Evolutionary conservation across 169 alveolate genomes (phyloP).

Genomic region (Plasmodium falciparum): DNA sequence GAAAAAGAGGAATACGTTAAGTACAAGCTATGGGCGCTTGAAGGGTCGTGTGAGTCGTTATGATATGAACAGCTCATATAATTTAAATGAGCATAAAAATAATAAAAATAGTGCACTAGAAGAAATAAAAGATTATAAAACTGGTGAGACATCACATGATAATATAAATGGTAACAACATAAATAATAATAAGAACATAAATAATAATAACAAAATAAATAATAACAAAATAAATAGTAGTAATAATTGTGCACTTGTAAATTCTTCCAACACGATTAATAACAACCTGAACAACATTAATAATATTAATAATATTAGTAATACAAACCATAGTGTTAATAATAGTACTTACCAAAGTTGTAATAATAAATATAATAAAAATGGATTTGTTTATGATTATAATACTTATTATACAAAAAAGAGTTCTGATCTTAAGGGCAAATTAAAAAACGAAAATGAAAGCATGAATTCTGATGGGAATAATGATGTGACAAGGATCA

Average conservation of each 20-base stretch:
- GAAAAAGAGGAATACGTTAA: slow-evolving; percentile 38
- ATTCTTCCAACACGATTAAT: neutral
- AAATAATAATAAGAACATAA: neutral
- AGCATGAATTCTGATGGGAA: neutral
- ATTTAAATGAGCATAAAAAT: slow-evolving; percentile 32
- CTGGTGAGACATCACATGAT: neutral
- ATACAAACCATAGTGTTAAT: neutral
- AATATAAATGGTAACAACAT: neutral
- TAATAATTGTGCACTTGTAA: neutral
- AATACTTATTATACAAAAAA: slow-evolving; percentile 29
- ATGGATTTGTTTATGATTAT: slow-evolving; percentile 32
- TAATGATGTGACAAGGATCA: neutral
- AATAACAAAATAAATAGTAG: neutral
- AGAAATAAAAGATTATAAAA: slow-evolving; percentile 19
- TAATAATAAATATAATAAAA: slow-evolving; percentile 20
- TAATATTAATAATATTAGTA: neutral
- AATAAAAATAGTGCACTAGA: neutral
- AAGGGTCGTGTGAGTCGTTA: slow-evolving; percentile 52
- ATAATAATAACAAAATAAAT: no score
- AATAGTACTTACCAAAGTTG: neutral
- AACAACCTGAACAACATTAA: neutral
- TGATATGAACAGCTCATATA: slow-evolving; percentile 67
- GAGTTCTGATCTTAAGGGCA: slow-evolving; percentile 14
- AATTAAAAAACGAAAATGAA: neutral
- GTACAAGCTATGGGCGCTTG: slow-evolving; percentile 49